Conservation (phyloP, 2,329 filamentous ascomycete species). For the Peltaster fructicola region DNA sequence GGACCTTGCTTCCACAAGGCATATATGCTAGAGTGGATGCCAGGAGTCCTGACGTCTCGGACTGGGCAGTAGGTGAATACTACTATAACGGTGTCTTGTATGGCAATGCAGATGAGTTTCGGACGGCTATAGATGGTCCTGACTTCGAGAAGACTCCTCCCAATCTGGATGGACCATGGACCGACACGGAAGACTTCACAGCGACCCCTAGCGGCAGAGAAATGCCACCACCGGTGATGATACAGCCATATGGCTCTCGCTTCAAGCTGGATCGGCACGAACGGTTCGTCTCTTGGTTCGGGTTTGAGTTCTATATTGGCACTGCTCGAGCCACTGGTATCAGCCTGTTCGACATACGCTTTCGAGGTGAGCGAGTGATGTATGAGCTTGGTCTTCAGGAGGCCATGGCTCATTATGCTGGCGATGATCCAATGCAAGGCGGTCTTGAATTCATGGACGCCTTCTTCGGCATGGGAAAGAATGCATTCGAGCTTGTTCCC, state of each 20-base stretch:
- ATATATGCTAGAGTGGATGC: slow-evolving; percentile 29
- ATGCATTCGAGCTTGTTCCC: slow-evolving; percentile 28
- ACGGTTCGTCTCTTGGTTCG: slow-evolving; percentile 35
- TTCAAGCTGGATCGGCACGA: slow-evolving; percentile 26
- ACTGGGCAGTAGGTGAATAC: slow-evolving; percentile 33
- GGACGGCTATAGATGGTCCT: slow-evolving; percentile 24
- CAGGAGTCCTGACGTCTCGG: slow-evolving; percentile 30
- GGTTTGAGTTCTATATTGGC: slow-evolving; percentile 34
- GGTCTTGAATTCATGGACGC: slow-evolving; percentile 15
- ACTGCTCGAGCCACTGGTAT: slow-evolving; percentile 29
- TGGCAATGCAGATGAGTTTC: slow-evolving; percentile 30
- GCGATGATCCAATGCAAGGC: slow-evolving; percentile 29
- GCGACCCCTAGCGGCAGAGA: slow-evolving; percentile 29
- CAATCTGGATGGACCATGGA: slow-evolving; percentile 34
- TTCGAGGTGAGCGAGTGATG: slow-evolving; percentile 32
- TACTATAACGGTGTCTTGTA: slow-evolving; percentile 39
- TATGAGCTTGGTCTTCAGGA: slow-evolving; percentile 38
- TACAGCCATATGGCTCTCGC: slow-evolving; percentile 23
- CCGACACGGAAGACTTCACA: slow-evolving; percentile 27
- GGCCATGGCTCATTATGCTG: slow-evolving; percentile 35
- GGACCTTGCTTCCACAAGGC: slow-evolving; percentile 30
- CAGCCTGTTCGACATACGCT: slow-evolving; percentile 32
- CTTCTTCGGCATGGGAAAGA: slow-evolving; percentile 26
- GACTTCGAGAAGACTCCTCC: slow-evolving; percentile 30
- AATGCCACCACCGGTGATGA: slow-evolving; percentile 27